Conservation (phyloP, 768 basidiomycete genomes). For the Daedalea quercina region DNA sequence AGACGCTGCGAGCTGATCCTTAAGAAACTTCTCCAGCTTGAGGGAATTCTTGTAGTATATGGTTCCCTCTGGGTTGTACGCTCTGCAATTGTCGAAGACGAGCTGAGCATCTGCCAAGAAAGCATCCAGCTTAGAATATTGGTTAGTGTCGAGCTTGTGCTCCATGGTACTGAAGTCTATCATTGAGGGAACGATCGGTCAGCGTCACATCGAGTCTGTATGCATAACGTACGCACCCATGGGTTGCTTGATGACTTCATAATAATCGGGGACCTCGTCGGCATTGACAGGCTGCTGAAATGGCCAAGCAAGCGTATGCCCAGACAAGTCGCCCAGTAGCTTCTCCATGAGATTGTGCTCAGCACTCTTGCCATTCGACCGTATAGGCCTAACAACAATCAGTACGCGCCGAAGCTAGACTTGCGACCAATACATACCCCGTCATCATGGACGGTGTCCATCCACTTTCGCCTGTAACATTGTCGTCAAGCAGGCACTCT, state of each 20-base stretch:
- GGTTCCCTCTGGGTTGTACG: slow-evolving; percentile 78
- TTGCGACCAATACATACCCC: slow-evolving; percentile 38
- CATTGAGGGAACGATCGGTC: not conserved
- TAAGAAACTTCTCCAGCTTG: slow-evolving; percentile 75
- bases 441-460: slow-evolving; percentile 84
- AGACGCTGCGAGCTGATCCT: slow-evolving; percentile 30
- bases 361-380: slow-evolving; percentile 44
- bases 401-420: slow-evolving; percentile 3
- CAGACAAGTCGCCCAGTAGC: slow-evolving; percentile 71
- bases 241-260: slow-evolving; percentile 80
- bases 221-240: slow-evolving; percentile 63
- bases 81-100: slow-evolving; percentile 83
- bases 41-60: slow-evolving; percentile 82
- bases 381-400: slow-evolving; percentile 24
- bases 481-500: not conserved
- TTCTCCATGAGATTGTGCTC: slow-evolving; percentile 68
- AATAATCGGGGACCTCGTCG: slow-evolving; percentile 82
- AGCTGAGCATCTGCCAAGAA: slow-evolving; percentile 79
- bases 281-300: slow-evolving; percentile 77
- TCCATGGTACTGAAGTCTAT: slow-evolving; percentile 85
- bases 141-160: slow-evolving; percentile 82
- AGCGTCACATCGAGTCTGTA: not conserved
- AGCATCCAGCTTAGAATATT: slow-evolving; percentile 66
- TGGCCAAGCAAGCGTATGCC: slow-evolving; percentile 80
- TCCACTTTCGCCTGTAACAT: slow-evolving; percentile 68